Conservation (phyloP, 306 rosid genomes). For the Malus domestica region DNA sequence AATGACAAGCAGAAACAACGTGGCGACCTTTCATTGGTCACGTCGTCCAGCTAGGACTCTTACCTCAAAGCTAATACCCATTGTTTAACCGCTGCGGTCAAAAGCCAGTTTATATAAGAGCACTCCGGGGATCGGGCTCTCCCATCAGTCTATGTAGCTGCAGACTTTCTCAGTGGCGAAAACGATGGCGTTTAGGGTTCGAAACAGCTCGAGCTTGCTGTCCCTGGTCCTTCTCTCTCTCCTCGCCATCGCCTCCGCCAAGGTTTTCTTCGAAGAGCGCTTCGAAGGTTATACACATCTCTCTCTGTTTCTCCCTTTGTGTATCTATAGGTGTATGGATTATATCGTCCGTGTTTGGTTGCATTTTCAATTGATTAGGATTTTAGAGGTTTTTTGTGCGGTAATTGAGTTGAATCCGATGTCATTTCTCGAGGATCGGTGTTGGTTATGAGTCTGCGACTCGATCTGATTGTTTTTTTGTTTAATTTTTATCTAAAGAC, state of each 20-base stretch:
- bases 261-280: constrained; percentile 88
- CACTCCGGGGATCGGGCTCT: neutral
- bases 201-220: constrained; percentile 59
- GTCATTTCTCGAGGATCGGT: constrained; percentile 18
- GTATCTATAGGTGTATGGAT: constrained; percentile 1
- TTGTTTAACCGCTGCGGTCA: constrained; percentile 14
- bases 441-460: constrained; percentile 7
- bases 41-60: constrained; percentile 16
- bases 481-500: neutral
- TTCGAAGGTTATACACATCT: constrained; percentile 47
- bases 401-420: constrained; percentile 1
- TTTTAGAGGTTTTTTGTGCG: neutral
- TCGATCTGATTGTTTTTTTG: constrained; percentile 29
- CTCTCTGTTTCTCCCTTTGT: neutral
- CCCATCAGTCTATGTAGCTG: constrained; percentile 17
- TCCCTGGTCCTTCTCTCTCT: constrained; percentile 52
- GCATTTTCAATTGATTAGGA: constrained; percentile 15
- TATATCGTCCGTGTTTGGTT: constrained; percentile 14
- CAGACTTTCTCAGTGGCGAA: neutral
- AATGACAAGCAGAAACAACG: constrained; percentile 21
- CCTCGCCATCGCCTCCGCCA: constrained; percentile 62
- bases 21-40: neutral
- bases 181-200: constrained; percentile 73
- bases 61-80: constrained; percentile 9
- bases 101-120: constrained; percentile 17